phyloP scores from a whole-genome alignment of 2,329 filamentous ascomycete species.

The Penicillium aurantiogriseum region DNA sequence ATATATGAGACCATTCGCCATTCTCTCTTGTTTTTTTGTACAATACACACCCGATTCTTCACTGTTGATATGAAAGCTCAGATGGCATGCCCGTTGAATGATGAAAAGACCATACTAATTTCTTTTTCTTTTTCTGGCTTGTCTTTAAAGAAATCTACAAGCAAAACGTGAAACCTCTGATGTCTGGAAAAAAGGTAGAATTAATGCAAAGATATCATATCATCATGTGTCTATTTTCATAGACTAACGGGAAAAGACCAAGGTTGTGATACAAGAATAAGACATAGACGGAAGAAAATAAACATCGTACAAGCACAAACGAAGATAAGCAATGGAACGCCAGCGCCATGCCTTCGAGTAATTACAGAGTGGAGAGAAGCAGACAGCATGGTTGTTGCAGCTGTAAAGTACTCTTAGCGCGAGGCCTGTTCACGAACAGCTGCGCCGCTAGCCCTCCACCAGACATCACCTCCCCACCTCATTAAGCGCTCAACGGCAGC shows the following conservation, averaged over 20 bases:
- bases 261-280: constrained; percentile 15
- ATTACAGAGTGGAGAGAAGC: constrained; percentile 27
- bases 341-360: constrained; percentile 24
- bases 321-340: constrained; percentile 22
- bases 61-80: constrained; percentile 2
- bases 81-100: constrained; percentile 7
- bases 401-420: background rate
- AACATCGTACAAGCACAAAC: constrained; percentile 9
- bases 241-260: constrained; percentile 2
- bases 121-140: background rate
- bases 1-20: constrained; percentile 56
- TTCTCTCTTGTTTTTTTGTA: constrained; percentile 10
- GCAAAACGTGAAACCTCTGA: background rate
- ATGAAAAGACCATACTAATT: background rate
- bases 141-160: background rate
- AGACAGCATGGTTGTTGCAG: constrained; percentile 10
- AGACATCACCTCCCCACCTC: constrained; percentile 88
- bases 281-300: constrained; percentile 9
- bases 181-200: background rate
- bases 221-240: constrained; percentile 12
- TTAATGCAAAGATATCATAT: constrained; percentile 10
- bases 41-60: constrained; percentile 2
- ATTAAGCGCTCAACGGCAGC: constrained; percentile 78
- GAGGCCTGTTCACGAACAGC: constrained; percentile 45
- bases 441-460: constrained; percentile 84